These are phyloP conservation scores for Entophlyctis luteolus DNA, from an alignment of 192 early-diverging fungal genomes.

Conservation along the genomic window DNA sequence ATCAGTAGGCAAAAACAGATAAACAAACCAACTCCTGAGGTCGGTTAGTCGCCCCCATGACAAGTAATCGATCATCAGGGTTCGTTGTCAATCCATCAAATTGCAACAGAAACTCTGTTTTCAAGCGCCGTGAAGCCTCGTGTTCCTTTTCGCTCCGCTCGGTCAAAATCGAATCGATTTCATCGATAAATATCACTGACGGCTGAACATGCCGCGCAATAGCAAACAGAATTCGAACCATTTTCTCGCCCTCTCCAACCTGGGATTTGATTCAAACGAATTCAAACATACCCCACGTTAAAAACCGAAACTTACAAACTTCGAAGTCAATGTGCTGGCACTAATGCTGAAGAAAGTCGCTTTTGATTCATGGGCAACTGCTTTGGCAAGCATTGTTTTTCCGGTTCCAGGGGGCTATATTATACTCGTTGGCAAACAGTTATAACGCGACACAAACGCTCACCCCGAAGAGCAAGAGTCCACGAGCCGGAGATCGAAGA, in stretches of 20 bases:
- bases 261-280: neutral
- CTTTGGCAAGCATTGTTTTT: slow-evolving; percentile 60
- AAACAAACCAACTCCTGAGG: slow-evolving; percentile 48
- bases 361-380: slow-evolving; percentile 48
- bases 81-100: slow-evolving; percentile 50
- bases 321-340: slow-evolving; percentile 53
- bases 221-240: slow-evolving; percentile 50
- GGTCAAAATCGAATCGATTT: slow-evolving; percentile 54
- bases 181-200: slow-evolving; percentile 56
- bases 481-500: slow-evolving; percentile 45
- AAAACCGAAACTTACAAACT: slow-evolving; percentile 37
- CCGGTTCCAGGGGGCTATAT: slow-evolving; percentile 36
- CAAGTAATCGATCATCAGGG: slow-evolving; percentile 39
- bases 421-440: neutral
- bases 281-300: neutral
- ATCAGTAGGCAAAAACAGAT: neutral
- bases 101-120: slow-evolving; percentile 57
- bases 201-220: slow-evolving; percentile 52
- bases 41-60: slow-evolving; percentile 56
- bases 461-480: slow-evolving; percentile 51
- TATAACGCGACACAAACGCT: neutral
- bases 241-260: slow-evolving; percentile 58
- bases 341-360: slow-evolving; percentile 55
- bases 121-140: slow-evolving; percentile 51
- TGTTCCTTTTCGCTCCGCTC: slow-evolving; percentile 51